phyloP scores from a whole-genome alignment of 805 yeast genomes.

The Hanseniaspora nectarophila region DNA sequence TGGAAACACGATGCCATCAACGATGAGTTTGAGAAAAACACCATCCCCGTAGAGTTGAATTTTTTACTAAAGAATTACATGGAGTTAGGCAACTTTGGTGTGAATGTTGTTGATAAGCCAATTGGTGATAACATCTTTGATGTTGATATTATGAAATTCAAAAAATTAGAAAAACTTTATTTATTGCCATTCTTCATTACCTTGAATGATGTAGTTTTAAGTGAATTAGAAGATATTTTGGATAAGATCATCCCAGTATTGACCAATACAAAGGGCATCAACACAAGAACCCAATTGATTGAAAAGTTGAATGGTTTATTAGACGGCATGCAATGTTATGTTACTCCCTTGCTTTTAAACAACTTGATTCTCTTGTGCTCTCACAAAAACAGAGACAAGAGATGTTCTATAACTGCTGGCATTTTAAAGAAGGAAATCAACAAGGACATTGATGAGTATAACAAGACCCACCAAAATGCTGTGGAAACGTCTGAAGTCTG shows the following conservation, averaged over 20 bases:
- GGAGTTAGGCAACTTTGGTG: constrained; percentile 24
- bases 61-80: constrained; percentile 32
- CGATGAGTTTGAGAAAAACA: constrained; percentile 31
- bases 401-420: constrained; percentile 92
- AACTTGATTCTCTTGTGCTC: constrained; percentile 64
- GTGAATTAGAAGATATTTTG: constrained; percentile 36
- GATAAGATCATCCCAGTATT: constrained; percentile 35
- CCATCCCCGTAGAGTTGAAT: constrained; percentile 34
- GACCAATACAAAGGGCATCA: constrained; percentile 22
- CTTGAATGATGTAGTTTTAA: constrained; percentile 32
- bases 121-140: constrained; percentile 11
- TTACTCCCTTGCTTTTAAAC: constrained; percentile 26
- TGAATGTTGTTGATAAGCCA: constrained; percentile 8
- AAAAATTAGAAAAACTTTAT: constrained; percentile 7
- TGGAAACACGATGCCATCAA: constrained; percentile 67
- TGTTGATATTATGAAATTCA: neutral
- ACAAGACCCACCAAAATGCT: neutral
- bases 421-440: constrained; percentile 73
- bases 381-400: constrained; percentile 79
- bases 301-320: constrained; percentile 16
- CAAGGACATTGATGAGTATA: constrained; percentile 18
- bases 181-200: constrained; percentile 12
- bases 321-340: constrained; percentile 25
- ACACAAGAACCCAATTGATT: constrained; percentile 18
- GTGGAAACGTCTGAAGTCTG: constrained; percentile 31